These are phyloP conservation scores for Cnidoscolus chayamansa DNA, from an alignment of 441 rosid species.

Conservation along the genomic window DNA sequence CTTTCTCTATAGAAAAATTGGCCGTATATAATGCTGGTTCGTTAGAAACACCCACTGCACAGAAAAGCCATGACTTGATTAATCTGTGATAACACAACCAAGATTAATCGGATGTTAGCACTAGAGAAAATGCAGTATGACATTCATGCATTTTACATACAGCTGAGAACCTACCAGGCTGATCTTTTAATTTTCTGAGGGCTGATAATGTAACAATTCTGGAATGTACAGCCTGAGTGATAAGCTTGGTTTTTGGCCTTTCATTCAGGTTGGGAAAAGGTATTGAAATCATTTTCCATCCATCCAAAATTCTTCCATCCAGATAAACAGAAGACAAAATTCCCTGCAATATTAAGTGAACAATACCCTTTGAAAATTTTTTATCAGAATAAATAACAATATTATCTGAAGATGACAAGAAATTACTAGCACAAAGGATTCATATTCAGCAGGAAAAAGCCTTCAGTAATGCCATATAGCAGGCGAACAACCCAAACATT, in stretches of 20 bases:
- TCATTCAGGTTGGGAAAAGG: constrained; percentile 69
- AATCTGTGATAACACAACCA: constrained; percentile 5
- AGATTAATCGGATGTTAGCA: background rate
- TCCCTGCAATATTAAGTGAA: constrained; percentile 45
- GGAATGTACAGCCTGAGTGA: constrained; percentile 35
- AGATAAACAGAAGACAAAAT: constrained; percentile 70
- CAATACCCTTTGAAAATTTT: background rate
- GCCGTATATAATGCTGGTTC: constrained; percentile 73
- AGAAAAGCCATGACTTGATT: constrained; percentile 13
- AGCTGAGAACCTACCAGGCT: constrained; percentile 35
- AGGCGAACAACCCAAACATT: background rate
- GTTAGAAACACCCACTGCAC: constrained; percentile 47
- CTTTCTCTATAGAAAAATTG: constrained; percentile 43
- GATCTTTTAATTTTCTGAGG: constrained; percentile 26
- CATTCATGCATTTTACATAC: background rate
- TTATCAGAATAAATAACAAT: background rate
- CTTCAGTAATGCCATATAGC: background rate
- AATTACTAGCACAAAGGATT: background rate
- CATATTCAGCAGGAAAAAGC: background rate
- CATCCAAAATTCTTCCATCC: constrained; percentile 46
- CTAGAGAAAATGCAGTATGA: background rate
- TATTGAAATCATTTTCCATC: constrained; percentile 82
- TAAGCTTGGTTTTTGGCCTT: constrained; percentile 36
- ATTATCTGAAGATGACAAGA: background rate
- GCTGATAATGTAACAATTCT: constrained; percentile 25